Evolutionary conservation across 495 filamentous ascomycete genomes (phyloP).

Genomic region (Penicillium subrubescens): DNA sequence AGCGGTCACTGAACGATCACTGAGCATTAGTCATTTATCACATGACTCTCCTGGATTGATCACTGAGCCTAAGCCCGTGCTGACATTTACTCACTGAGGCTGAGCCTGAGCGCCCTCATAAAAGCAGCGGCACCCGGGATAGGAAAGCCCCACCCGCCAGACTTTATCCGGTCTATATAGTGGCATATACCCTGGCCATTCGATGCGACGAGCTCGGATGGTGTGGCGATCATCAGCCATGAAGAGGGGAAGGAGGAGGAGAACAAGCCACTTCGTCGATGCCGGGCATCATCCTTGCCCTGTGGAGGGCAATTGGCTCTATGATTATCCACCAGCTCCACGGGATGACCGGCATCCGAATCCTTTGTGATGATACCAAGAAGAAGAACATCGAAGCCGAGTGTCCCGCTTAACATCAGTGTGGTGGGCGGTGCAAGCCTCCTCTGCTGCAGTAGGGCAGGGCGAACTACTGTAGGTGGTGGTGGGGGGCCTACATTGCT

Average conservation of each 20-base stretch:
- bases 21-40: too few relatives aligned
- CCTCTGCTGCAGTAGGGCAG: background rate
- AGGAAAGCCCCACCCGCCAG: too few relatives aligned
- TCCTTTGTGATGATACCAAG: background rate
- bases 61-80: too few relatives aligned
- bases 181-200: background rate
- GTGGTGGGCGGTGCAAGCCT: background rate
- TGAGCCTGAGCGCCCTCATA: too few relatives aligned
- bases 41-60: too few relatives aligned
- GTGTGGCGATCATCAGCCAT: background rate
- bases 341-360: background rate
- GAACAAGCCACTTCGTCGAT: background rate
- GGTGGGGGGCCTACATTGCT: background rate
- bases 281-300: background rate
- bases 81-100: too few relatives aligned
- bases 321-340: background rate
- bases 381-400: background rate
- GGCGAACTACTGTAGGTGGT: background rate
- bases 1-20: constrained; percentile 8
- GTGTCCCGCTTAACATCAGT: constrained; percentile 1
- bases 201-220: background rate
- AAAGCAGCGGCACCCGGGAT: too few relatives aligned
- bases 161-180: too few relatives aligned
- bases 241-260: background rate
- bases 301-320: background rate